Percentiles rank a stretch among this genome's conserved stretches.
Conservation (phyloP, 2,329 filamentous ascomycete species). For the Mycogone perniciosa region DNA sequence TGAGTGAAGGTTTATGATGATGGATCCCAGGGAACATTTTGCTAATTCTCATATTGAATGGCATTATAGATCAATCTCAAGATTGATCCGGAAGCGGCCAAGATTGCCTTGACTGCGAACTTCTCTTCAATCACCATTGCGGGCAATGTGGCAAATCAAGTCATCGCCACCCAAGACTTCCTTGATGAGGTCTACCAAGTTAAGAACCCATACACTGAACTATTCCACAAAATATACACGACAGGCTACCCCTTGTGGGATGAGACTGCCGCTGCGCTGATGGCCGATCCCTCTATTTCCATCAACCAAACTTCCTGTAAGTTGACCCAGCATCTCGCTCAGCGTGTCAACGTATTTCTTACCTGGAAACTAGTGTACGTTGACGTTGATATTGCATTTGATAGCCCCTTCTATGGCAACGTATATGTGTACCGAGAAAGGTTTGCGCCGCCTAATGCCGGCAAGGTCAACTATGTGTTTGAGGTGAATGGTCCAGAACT, state of each 20-base stretch:
- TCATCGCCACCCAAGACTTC: slow-evolving; percentile 32
- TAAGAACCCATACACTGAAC: slow-evolving; percentile 1
- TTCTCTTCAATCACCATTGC: slow-evolving; percentile 41
- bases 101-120: slow-evolving; percentile 41
- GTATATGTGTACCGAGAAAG: background rate
- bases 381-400: slow-evolving; percentile 3
- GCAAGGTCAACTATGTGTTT: background rate
- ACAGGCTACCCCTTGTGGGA: slow-evolving; percentile 5
- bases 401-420: slow-evolving; percentile 6
- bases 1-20: too few relatives aligned
- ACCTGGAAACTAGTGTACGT: background rate
- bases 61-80: slow-evolving; percentile 39
- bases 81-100: slow-evolving; percentile 43
- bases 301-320: slow-evolving; percentile 2
- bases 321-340: background rate
- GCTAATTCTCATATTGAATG: background rate
- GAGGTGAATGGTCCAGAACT: background rate
- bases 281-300: slow-evolving; percentile 3
- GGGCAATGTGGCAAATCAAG: slow-evolving; percentile 42
- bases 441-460: background rate
- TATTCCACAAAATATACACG: slow-evolving; percentile 3
- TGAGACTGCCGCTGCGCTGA: background rate
- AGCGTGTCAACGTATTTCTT: background rate
- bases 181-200: background rate
- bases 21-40: background rate